phyloP scores from a whole-genome alignment of 73 alveolate species.

The Stentor roeselii region DNA sequence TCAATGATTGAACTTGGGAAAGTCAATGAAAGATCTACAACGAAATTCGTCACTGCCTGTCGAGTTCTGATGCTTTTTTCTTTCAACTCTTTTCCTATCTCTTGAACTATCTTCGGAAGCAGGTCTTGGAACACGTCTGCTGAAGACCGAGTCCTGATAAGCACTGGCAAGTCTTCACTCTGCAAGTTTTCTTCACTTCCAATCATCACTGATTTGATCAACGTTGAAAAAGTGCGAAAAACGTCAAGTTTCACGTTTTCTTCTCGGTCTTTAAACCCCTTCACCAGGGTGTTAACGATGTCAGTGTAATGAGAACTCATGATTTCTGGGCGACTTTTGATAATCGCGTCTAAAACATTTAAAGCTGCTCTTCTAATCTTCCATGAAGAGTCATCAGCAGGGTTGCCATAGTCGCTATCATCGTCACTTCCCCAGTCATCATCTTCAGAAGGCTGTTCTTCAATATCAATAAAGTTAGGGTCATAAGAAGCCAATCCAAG shows the following conservation, averaged over 20 bases:
- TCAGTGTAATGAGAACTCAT: conserved; percentile 34
- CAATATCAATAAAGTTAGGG: conserved; percentile 58
- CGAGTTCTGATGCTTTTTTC: conserved; percentile 30
- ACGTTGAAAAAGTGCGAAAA: conserved; percentile 47
- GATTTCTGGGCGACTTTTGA: conserved; percentile 58
- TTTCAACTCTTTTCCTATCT: conserved; percentile 39
- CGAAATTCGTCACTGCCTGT: conserved; percentile 13
- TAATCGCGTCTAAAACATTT: conserved; percentile 53
- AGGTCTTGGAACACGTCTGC: conserved; percentile 40
- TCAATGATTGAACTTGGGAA: conserved; percentile 22
- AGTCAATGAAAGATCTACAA: conserved; percentile 19
- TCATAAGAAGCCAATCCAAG: conserved; percentile 43
- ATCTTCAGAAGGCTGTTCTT: conserved; percentile 51
- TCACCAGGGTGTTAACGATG: conserved; percentile 40
- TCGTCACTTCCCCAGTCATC: conserved; percentile 55
- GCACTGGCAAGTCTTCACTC: conserved; percentile 29
- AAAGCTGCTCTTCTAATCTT: conserved; percentile 73
- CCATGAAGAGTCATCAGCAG: conserved; percentile 69
- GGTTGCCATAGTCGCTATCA: conserved; percentile 47
- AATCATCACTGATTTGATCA: conserved; percentile 39
- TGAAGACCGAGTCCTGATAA: conserved; percentile 40
- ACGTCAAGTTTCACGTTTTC: conserved; percentile 62
- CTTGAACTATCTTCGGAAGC: conserved; percentile 48
- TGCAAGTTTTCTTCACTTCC: conserved; percentile 16
- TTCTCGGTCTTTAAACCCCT: conserved; percentile 69